These are phyloP conservation scores for Chlamydomonas sp. DNA, from an alignment of 139 green algal species.

Conservation along the genomic window DNA sequence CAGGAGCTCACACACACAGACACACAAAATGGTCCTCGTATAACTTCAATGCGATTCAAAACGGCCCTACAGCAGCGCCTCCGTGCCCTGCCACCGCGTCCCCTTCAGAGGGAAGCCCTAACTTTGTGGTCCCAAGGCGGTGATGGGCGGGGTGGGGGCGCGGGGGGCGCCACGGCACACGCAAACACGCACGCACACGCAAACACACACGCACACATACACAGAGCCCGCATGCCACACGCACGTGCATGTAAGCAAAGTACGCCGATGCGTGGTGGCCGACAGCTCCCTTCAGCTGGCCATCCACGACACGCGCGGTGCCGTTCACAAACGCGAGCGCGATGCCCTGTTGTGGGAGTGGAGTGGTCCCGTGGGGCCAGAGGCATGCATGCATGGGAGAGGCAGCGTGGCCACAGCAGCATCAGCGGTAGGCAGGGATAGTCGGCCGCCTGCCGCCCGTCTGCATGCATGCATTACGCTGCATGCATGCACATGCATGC, in stretches of 20 bases:
- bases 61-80: background rate
- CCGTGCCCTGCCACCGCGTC: background rate
- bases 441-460: too few relatives aligned
- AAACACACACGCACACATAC: too few relatives aligned
- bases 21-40: background rate
- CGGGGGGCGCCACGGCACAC: too few relatives aligned
- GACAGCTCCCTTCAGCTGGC: background rate
- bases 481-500: too few relatives aligned
- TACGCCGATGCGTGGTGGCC: slow-evolving; percentile 33
- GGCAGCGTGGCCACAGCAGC: too few relatives aligned
- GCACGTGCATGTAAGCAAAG: slow-evolving; percentile 35
- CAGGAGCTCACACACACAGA: background rate
- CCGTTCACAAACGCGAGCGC: slow-evolving; percentile 26
- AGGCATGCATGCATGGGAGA: too few relatives aligned
- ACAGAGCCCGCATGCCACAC: background rate
- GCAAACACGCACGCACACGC: too few relatives aligned
- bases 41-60: background rate
- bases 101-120: background rate
- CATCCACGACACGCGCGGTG: slow-evolving; percentile 23
- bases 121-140: background rate
- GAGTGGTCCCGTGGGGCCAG: too few relatives aligned
- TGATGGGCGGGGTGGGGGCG: background rate
- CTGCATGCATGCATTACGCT: too few relatives aligned
- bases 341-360: too few relatives aligned
- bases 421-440: too few relatives aligned